phyloP scores from a whole-genome alignment of 306 rosid species.

The Boehmeria nivea region DNA sequence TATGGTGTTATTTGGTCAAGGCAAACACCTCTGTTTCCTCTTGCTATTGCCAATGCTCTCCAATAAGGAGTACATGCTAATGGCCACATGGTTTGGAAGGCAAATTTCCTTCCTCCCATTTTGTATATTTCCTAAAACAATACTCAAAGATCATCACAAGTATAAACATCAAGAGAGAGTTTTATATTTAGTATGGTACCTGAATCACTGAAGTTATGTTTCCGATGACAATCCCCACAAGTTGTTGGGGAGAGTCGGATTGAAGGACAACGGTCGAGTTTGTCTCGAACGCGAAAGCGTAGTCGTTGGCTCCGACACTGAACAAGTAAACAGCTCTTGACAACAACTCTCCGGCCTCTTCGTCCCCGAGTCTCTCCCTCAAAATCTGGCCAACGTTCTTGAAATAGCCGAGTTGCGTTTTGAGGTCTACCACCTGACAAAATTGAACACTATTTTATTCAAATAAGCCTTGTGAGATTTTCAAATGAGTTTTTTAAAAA shows the following conservation, averaged over 20 bases:
- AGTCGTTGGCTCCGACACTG: conserved; percentile 31
- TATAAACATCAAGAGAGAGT: neutral
- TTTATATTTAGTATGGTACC: conserved; percentile 5
- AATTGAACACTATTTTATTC: neutral
- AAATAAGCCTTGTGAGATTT: neutral
- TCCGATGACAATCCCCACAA: conserved; percentile 30
- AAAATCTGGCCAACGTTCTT: conserved; percentile 1
- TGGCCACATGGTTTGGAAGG: conserved; percentile 9
- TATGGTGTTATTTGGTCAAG: neutral
- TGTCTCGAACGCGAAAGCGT: neutral
- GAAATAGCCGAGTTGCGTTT: conserved; percentile 27
- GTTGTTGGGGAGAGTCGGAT: neutral
- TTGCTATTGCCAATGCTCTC: neutral
- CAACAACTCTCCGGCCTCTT: conserved; percentile 15
- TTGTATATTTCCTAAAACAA: conserved; percentile 18
- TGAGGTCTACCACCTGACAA: conserved; percentile 29
- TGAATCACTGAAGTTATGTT: conserved; percentile 26
- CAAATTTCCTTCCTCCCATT: conserved; percentile 34
- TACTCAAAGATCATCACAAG: too few relatives aligned
- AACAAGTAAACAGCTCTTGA: conserved; percentile 31
- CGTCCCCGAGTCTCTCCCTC: conserved; percentile 19
- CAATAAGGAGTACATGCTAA: conserved; percentile 7
- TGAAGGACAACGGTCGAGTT: conserved; percentile 10
- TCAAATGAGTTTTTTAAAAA: neutral
- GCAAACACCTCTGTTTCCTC: neutral